Evolutionary conservation across 2,329 filamentous ascomycete species (phyloP).

Genomic region (Botryotinia narcissicola): DNA sequence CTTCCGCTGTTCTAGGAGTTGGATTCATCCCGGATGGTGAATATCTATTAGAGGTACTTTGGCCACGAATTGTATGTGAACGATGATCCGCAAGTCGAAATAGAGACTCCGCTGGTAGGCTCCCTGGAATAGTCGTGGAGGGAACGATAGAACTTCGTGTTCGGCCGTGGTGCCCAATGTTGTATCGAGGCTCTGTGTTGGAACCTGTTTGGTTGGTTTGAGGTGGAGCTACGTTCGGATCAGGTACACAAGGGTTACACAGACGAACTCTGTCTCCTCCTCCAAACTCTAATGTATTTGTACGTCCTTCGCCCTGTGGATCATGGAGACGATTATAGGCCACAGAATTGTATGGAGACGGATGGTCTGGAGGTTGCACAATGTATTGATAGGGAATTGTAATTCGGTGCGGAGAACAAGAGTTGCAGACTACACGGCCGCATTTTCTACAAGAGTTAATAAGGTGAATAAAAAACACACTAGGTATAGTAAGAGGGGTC

Average conservation of each 20-base stretch:
- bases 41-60: neutral
- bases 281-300: slow-evolving; percentile 44
- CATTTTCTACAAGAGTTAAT: slow-evolving; percentile 63
- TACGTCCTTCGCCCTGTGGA: slow-evolving; percentile 27
- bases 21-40: neutral
- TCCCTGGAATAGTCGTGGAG: slow-evolving; percentile 2
- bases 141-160: slow-evolving; percentile 18
- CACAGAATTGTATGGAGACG: slow-evolving; percentile 20
- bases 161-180: slow-evolving; percentile 23
- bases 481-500: neutral
- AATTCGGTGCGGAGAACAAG: slow-evolving; percentile 91
- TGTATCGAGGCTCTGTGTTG: slow-evolving; percentile 17
- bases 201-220: slow-evolving; percentile 27
- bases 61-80: slow-evolving; percentile 9
- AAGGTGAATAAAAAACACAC: neutral
- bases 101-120: slow-evolving; percentile 11
- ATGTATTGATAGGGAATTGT: slow-evolving; percentile 93
- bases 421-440: slow-evolving; percentile 83
- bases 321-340: slow-evolving; percentile 25
- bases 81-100: slow-evolving; percentile 15
- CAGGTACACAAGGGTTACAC: slow-evolving; percentile 71
- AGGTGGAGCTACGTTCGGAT: slow-evolving; percentile 61
- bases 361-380: slow-evolving; percentile 64
- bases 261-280: slow-evolving; percentile 67
- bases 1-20: slow-evolving; percentile 10